Conservation (phyloP, 192 early-diverging fungal species). For the Irineochytrium annulatum region DNA sequence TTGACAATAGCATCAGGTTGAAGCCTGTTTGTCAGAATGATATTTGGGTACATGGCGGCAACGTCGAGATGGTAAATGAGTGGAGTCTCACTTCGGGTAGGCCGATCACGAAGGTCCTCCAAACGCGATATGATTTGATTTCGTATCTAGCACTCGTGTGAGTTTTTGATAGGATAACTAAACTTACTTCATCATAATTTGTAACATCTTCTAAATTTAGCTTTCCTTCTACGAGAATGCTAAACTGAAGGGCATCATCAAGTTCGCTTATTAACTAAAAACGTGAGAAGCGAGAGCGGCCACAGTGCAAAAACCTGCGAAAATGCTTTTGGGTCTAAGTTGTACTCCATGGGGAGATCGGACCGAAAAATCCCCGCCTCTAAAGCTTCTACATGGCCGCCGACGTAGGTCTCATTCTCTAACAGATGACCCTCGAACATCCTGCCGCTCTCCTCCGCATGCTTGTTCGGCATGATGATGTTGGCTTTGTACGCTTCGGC, state of each 20-base stretch:
- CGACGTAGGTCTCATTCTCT: slow-evolving; percentile 95
- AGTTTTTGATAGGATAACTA: background rate
- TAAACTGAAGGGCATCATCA: slow-evolving; percentile 86
- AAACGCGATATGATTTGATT: slow-evolving; percentile 62
- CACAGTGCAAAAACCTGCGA: slow-evolving; percentile 47
- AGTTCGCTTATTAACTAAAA: slow-evolving; percentile 79
- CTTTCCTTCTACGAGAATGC: slow-evolving; percentile 79
- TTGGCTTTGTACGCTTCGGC: slow-evolving; percentile 82
- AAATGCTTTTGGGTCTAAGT: slow-evolving; percentile 68
- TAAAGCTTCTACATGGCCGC: slow-evolving; percentile 97
- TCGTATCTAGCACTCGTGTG: slow-evolving; percentile 39
- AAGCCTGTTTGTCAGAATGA: slow-evolving; percentile 95
- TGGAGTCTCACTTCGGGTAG: slow-evolving; percentile 73
- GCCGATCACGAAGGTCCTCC: slow-evolving; percentile 71
- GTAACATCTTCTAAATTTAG: slow-evolving; percentile 70
- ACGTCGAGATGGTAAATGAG: slow-evolving; percentile 98
- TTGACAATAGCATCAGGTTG: slow-evolving; percentile 95
- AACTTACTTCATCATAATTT: slow-evolving; percentile 82
- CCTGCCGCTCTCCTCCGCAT: slow-evolving; percentile 71
- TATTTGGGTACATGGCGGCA: slow-evolving; percentile 99
- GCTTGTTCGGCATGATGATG: slow-evolving; percentile 97
- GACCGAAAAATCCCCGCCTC: slow-evolving; percentile 96
- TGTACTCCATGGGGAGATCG: slow-evolving; percentile 85
- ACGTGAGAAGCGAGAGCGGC: background rate
- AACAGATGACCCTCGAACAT: slow-evolving; percentile 85